Evolutionary conservation across 257 asterid genomes (phyloP).

Genomic region (Solanum bulbocastanum): DNA sequence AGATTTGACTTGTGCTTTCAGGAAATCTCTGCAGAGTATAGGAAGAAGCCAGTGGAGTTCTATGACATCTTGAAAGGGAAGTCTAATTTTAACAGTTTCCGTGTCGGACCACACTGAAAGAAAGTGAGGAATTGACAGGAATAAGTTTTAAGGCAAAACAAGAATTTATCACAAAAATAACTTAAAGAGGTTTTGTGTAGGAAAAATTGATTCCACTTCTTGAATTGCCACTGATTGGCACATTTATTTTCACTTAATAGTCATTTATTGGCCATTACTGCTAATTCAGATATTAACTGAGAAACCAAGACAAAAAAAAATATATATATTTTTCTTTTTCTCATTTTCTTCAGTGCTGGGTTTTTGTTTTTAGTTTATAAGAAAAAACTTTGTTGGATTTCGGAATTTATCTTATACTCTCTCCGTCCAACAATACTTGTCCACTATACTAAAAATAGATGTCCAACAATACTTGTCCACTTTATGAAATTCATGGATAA

Average conservation of each 20-base stretch:
- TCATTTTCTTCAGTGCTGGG: neutral
- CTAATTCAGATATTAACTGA: too few species aligned
- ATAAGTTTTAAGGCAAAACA: neutral
- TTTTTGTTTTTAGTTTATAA: neutral
- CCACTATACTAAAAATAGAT: too few species aligned
- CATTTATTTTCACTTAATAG: neutral
- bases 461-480: too few species aligned
- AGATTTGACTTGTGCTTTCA: constrained; percentile 13
- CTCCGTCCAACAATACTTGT: too few species aligned
- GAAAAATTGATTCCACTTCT: neutral
- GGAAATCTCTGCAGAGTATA: constrained; percentile 50
- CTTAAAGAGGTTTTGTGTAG: neutral
- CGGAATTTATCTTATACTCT: too few species aligned
- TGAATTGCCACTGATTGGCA: too few species aligned
- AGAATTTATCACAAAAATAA: neutral
- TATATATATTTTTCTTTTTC: too few species aligned
- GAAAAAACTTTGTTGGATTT: neutral
- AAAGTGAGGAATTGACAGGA: neutral
- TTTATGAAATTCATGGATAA: too few species aligned
- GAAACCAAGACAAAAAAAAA: too few species aligned
- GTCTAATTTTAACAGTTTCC: constrained; percentile 1
- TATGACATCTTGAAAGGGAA: constrained; percentile 64
- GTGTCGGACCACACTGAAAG: neutral
- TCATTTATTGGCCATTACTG: neutral
- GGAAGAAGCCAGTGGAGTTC: constrained; percentile 69